These are phyloP conservation scores for Venturiaceae sp. DNA, from an alignment of 2,329 filamentous ascomycete species.

Conservation along the genomic window DNA sequence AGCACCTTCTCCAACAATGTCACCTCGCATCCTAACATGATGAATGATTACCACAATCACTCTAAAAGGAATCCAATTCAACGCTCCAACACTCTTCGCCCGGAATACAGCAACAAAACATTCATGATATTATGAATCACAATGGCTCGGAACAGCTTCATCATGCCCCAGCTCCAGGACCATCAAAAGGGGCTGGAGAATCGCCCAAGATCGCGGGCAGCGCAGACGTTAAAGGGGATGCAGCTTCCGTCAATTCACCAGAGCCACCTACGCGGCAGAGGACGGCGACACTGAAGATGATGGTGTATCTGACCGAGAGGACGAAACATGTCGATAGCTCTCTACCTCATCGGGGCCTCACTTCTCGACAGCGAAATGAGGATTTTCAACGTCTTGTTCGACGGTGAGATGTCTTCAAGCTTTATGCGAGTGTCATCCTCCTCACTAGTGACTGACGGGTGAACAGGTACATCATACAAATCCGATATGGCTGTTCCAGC, in stretches of 20 bases:
- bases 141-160: background rate
- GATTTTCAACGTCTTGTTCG: background rate
- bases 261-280: background rate
- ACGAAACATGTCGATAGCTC: background rate
- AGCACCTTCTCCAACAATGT: too few relatives aligned
- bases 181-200: too few relatives aligned
- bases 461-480: slow-evolving; percentile 7
- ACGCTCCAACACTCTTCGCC: background rate
- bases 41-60: background rate
- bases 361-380: background rate
- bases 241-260: background rate
- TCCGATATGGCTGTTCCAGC: slow-evolving; percentile 9
- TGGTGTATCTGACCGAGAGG: background rate
- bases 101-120: background rate
- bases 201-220: too few relatives aligned
- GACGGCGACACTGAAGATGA: background rate
- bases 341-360: background rate
- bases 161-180: background rate
- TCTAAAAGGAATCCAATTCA: background rate
- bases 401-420: background rate
- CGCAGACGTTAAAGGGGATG: too few relatives aligned
- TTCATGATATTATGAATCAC: background rate
- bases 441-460: background rate
- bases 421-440: too few relatives aligned
- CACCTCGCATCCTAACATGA: too few relatives aligned